Evolutionary conservation across 371 early-diverging fungal genomes (phyloP), one percentile per base, ranked within the genome.

Genomic region (Saksenaea oblongispora): DNA sequence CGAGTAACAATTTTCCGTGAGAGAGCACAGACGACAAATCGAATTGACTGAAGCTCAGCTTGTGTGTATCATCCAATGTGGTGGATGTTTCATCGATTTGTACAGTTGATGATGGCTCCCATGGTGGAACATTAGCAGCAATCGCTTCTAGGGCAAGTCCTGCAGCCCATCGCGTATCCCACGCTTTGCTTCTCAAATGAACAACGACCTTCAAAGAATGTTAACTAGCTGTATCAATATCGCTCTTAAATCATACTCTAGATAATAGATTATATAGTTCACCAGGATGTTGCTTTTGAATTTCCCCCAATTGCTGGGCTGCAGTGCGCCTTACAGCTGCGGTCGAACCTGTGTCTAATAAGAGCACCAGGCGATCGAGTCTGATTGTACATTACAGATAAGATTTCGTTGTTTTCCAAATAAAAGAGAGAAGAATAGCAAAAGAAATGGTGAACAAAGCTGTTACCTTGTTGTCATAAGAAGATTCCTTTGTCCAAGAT

Each of bases 111-210:
- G 34, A 58, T 17, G 93, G 92, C 67, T 90, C 82, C 96, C 96
- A 96, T 18, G 81, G 84, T 14, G 92, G 87, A 5, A 96, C 95
- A 69, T 95, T 90, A 36, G 83, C 75, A 34, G 95, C 94, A 66
- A 98, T 96, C 8, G 92, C 93, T 57, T 94, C 94, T 5, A 98
- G 74, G 18, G 98, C 97, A 60, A 89, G 87, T 1, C 93, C 93
- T 3, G 96, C 97, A 18, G 98, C 98, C 59, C 89, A 85, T n/a
- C 98, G 93, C 14, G 98, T 95, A 62, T 95, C 97, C 98, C 98
- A 97, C 62, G 85, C 87, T 75, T 87, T 88, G 73, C 91, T 94
- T 56, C 93, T 85, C 2, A 98, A 74, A 69, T 94, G 93, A 39
- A 91, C 88, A n/a, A 92, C 74, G 14, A 94, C 91, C 91, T 91